Evolutionary conservation across 441 rosid species (phyloP).

Genomic region (Populus tomentosa): DNA sequence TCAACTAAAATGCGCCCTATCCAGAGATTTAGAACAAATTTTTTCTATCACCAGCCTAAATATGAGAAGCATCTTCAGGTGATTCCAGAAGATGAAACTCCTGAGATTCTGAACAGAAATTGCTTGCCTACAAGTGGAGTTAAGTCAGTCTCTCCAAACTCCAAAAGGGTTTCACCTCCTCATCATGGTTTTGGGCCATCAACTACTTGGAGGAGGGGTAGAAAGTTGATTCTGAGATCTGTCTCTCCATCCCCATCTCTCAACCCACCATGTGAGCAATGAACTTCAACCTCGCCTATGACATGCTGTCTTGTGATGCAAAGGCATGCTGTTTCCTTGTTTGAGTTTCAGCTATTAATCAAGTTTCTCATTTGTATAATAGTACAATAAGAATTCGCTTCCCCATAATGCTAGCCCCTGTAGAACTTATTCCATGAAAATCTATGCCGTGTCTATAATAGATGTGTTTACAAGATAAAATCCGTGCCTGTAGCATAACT

Average conservation of each 20-base stretch:
- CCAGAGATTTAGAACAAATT: constrained; percentile 15
- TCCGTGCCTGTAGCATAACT: not conserved
- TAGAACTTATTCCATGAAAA: not conserved
- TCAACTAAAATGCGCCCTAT: constrained; percentile 33
- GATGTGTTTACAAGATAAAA: not conserved
- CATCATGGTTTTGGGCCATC: constrained; percentile 52
- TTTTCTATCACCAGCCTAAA: constrained; percentile 28
- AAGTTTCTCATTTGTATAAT: not conserved
- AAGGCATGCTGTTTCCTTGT: not conserved
- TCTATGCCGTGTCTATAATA: not conserved
- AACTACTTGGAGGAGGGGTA: constrained; percentile 25
- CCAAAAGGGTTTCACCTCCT: constrained; percentile 85
- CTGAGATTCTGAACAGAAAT: constrained; percentile 43
- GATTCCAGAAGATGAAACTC: constrained; percentile 42
- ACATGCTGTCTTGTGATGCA: not conserved
- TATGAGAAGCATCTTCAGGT: constrained; percentile 46
- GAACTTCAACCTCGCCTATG: not conserved
- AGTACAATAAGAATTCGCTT: not conserved
- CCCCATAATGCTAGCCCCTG: not conserved
- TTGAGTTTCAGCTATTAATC: not conserved
- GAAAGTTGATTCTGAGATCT: constrained; percentile 58
- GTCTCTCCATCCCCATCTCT: constrained; percentile 65
- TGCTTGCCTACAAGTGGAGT: constrained; percentile 13
- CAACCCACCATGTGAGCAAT: constrained; percentile 30
- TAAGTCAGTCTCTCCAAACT: not conserved